A percentile compares a stretch with the other conserved stretches of the same genome.
phyloP scores from a whole-genome alignment of 1,139 yeast genomes.

The Yamadazyma oceani region DNA sequence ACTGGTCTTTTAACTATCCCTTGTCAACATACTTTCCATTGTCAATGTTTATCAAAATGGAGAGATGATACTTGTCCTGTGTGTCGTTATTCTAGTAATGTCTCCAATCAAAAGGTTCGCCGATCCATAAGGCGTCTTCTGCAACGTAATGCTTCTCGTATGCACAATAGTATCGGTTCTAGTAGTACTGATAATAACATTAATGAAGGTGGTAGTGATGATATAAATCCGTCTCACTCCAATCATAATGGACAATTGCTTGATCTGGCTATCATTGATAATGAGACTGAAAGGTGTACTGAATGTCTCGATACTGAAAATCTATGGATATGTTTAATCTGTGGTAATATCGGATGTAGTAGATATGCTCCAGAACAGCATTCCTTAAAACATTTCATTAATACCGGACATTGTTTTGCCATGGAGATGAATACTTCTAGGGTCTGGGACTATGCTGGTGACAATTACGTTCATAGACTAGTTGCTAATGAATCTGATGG shows the following conservation, averaged over 20 bases:
- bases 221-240: no score
- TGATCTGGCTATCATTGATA: no score
- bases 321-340: slow-evolving; percentile 47
- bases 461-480: slow-evolving; percentile 83
- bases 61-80: slow-evolving; percentile 90
- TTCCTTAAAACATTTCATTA: slow-evolving; percentile 77
- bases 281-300: slow-evolving; percentile 31
- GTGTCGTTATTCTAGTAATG: slow-evolving; percentile 70
- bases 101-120: slow-evolving; percentile 37
- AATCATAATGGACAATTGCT: no score
- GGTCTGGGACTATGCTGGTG: slow-evolving; percentile 96
- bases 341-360: slow-evolving; percentile 50
- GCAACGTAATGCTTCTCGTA: slow-evolving; percentile 23
- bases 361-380: slow-evolving; percentile 81
- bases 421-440: slow-evolving; percentile 85
- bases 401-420: slow-evolving; percentile 85
- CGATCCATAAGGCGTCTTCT: slow-evolving; percentile 35
- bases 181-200: no score
- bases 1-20: slow-evolving; percentile 87
- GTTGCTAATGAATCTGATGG: slow-evolving; percentile 86
- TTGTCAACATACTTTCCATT: slow-evolving; percentile 93
- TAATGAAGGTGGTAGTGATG: no score
- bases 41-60: slow-evolving; percentile 88
- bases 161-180: slow-evolving; percentile 2
- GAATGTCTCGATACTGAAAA: slow-evolving; percentile 33